phyloP scores from a whole-genome alignment of 345 rosid species.

The Rhodamnia rubescens region DNA sequence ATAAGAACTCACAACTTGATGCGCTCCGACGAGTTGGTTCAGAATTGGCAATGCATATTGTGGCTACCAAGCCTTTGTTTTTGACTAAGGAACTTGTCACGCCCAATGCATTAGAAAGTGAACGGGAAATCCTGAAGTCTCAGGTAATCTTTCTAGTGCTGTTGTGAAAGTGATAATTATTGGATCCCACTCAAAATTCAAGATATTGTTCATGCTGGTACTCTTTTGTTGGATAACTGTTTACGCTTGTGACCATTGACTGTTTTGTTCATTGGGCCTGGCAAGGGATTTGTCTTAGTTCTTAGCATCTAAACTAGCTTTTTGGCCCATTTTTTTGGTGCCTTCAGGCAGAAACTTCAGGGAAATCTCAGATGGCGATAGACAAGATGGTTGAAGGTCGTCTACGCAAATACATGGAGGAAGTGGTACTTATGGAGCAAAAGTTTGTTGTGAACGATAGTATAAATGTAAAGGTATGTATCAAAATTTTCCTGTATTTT shows the following conservation, averaged over 20 bases:
- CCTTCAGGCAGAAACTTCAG: conserved; percentile 83
- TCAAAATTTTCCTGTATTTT: background rate
- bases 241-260: background rate
- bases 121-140: conserved; percentile 83
- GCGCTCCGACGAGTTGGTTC: conserved; percentile 65
- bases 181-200: background rate
- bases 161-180: background rate
- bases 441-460: conserved; percentile 72
- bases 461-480: conserved; percentile 53
- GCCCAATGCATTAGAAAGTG: conserved; percentile 59
- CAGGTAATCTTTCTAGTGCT: conserved; percentile 36
- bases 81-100: conserved; percentile 64
- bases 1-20: conserved; percentile 35
- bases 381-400: conserved; percentile 99
- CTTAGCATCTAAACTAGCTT: background rate
- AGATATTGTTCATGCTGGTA: background rate
- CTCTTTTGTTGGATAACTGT: background rate
- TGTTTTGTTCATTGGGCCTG: background rate
- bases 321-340: background rate
- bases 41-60: conserved; percentile 95
- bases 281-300: background rate
- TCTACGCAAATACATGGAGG: conserved; percentile 83
- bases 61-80: conserved; percentile 85
- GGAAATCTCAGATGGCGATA: conserved; percentile 63
- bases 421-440: conserved; percentile 85